phyloP scores from a whole-genome alignment of 106 monocot genomes.

The Dioscorea zingiberensis region DNA sequence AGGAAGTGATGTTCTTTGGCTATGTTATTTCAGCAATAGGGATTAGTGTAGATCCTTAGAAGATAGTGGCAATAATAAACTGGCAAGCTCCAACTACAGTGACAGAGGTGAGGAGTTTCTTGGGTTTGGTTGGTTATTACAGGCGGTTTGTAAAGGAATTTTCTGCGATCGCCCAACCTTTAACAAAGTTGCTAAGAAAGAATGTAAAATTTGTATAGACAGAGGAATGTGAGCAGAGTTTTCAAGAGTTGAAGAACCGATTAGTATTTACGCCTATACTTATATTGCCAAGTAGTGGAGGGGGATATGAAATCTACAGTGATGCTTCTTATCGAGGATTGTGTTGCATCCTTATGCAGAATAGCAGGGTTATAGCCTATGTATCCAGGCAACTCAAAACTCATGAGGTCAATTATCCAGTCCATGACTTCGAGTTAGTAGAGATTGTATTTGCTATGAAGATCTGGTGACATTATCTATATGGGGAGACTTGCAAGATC shows the following conservation, averaged over 20 bases:
- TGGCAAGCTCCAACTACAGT: not conserved
- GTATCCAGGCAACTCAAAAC: not conserved
- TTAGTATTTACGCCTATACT: conserved; percentile 1
- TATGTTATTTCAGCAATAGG: too few relatives aligned
- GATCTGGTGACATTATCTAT: too few relatives aligned
- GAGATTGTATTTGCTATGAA: too few relatives aligned
- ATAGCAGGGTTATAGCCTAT: conserved; percentile 2
- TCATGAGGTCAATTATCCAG: too few relatives aligned
- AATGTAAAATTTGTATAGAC: not conserved
- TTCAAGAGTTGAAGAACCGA: not conserved
- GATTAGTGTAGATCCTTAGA: not conserved
- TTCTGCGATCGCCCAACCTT: not conserved
- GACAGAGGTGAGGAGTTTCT: too few relatives aligned
- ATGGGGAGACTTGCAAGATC: too few relatives aligned
- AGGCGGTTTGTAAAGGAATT: not conserved
- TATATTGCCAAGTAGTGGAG: not conserved
- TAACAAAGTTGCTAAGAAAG: not conserved
- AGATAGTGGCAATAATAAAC: not conserved
- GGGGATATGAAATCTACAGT: conserved; percentile 1
- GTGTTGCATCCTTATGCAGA: conserved; percentile 9
- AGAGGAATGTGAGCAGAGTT: not conserved
- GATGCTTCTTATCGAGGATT: not conserved
- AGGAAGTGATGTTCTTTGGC: too few relatives aligned
- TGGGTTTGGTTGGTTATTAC: conserved; percentile 5
- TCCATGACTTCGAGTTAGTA: too few relatives aligned